Evolutionary conservation across 148 eudicot genomes (phyloP).

Genomic region (Silene uniflora): DNA sequence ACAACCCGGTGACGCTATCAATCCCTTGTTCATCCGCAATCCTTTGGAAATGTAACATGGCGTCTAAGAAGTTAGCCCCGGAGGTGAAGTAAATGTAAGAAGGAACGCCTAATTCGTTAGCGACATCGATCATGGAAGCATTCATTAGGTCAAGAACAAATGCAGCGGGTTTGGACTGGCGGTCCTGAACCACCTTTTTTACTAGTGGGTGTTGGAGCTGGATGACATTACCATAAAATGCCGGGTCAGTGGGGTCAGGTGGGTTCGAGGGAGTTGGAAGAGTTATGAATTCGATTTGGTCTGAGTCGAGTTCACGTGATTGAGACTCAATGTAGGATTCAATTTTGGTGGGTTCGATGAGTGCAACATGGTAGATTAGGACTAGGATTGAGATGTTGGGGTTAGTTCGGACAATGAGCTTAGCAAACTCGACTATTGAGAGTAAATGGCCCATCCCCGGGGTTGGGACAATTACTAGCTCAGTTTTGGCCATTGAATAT

Average conservation of each 20-base stretch:
- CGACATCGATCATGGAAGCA: constrained; percentile 26
- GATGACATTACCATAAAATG: not conserved
- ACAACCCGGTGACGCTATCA: not conserved
- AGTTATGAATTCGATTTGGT: not conserved
- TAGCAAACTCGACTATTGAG: constrained; percentile 37
- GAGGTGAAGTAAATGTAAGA: constrained; percentile 29
- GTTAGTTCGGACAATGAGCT: constrained; percentile 33
- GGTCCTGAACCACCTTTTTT: constrained; percentile 15
- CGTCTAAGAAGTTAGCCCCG: constrained; percentile 1
- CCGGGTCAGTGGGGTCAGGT: not conserved
- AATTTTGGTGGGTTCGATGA: not conserved
- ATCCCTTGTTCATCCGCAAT: constrained; percentile 7
- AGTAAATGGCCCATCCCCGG: constrained; percentile 38
- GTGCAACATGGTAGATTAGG: constrained; percentile 30
- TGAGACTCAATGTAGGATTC: constrained; percentile 10
- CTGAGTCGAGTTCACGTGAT: not conserved
- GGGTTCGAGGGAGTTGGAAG: constrained; percentile 15
- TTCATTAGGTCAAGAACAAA: constrained; percentile 31
- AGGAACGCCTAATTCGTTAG: constrained; percentile 27
- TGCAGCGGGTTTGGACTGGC: constrained; percentile 12
- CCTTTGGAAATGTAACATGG: constrained; percentile 11
- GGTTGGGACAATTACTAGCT: constrained; percentile 44
- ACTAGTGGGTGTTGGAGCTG: constrained; percentile 21
- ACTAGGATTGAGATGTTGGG: constrained; percentile 27
- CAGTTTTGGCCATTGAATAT: constrained; percentile 14